Evolutionary conservation across 805 yeast species (phyloP), one percentile per base, ranked within the genome.

Genomic region (Tetrapisispora namnaoensis): DNA sequence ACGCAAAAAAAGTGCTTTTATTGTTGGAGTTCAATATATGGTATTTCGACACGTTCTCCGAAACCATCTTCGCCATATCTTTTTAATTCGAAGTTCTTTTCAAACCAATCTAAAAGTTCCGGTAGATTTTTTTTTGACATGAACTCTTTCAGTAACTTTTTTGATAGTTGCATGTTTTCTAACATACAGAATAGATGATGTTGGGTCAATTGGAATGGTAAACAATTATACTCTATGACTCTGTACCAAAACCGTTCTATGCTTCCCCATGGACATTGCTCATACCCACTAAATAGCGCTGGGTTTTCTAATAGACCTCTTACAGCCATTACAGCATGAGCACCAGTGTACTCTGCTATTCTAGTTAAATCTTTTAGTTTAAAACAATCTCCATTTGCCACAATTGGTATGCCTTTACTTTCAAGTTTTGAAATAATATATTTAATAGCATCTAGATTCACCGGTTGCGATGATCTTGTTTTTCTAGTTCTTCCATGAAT

Each of bases 321-420:
- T 1, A 86, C 99, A 2, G 97, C 83, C 99, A 93, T 93, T 8
- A 93, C 85, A 8, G 98, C 99, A 62, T 87, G 93, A 38, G 80
- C 88, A 1, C 84, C 83, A 0, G 98, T 89, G 46, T 63, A 62
- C 13, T 75, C 68, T 0, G 79, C 78, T 27, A 91, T 90, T 18
- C 63, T 60, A 40, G 70, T 58, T n/a, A 85, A 82, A 61, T 88
- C 96, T 17, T 72, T 69, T 22, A 80, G 67, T 0, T 76, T 61
- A 59, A 84, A 84, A 59, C 95, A 90, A 66, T 93, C 98, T n/a
- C 99, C 99, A 60, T 93, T 93, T 2, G 98, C 96, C n/a, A 93
- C 83, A 1, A 93, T 89, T 0, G 97, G 98, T 0, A 83, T 79
- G 4, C 77, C 78, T n/a, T 71, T 66, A 21, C 56, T 53, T 28